Percentiles rank a stretch among this genome's conserved stretches.
Evolutionary conservation across 768 basidiomycete genomes (phyloP).

Genomic region (Macrolepiota fuliginosa): DNA sequence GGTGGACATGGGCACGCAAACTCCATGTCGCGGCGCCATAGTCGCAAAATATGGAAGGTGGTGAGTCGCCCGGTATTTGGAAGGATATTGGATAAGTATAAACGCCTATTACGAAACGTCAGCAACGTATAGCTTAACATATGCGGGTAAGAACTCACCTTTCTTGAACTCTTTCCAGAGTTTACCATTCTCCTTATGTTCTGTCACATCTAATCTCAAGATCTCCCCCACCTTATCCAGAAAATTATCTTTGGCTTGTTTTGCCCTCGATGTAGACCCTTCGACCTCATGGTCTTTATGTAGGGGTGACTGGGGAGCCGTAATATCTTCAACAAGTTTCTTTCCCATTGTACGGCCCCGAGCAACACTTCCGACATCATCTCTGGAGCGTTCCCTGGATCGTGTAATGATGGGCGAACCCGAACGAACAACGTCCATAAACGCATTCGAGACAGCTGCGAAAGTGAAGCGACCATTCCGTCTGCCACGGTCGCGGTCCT

Average conservation of each 20-base stretch:
- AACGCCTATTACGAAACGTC: conserved; percentile 50
- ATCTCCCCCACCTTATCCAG: conserved; percentile 37
- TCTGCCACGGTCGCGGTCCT: conserved; percentile 11
- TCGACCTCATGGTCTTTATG: background rate
- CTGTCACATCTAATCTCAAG: conserved; percentile 19
- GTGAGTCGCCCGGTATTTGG: conserved; percentile 73
- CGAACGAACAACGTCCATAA: conserved; percentile 51
- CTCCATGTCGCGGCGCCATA: conserved; percentile 79
- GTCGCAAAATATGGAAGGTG: conserved; percentile 72
- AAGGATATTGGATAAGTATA: conserved; percentile 96
- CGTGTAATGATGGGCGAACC: conserved; percentile 31
- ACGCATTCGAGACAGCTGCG: conserved; percentile 45
- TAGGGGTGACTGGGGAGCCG: background rate
- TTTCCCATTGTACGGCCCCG: conserved; percentile 27
- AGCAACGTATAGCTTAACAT: background rate
- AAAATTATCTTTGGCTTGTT: conserved; percentile 26
- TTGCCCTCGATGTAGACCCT: conserved; percentile 28
- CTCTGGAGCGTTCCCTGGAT: background rate
- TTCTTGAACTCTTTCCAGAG: conserved; percentile 86
- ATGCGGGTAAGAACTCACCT: conserved; percentile 43
- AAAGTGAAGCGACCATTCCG: conserved; percentile 38
- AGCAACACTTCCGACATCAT: conserved; percentile 10
- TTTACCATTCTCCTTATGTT: conserved; percentile 34
- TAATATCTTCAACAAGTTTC: background rate
- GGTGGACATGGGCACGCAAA: conserved; percentile 78